Evolutionary conservation across 2,329 filamentous ascomycete genomes (phyloP), one percentile per base, ranked within the genome.

Genomic region (Alternaria brassicicola): DNA sequence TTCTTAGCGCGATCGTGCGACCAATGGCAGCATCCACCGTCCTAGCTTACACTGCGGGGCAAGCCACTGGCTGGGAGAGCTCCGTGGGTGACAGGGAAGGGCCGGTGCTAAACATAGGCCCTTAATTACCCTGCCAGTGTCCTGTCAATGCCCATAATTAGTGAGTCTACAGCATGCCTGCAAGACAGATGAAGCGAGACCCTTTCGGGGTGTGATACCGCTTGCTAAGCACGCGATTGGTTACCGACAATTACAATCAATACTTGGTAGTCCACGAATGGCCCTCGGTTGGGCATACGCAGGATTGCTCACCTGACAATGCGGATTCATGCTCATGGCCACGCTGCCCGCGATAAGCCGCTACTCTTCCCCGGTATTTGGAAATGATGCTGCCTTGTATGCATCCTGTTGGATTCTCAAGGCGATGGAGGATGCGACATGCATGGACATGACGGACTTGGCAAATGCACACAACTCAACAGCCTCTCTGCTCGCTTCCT

Each of bases 241-340:
- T 62, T 76, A 76, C 74, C 74, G 71, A 71, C 62, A 38, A 33
- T 42, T 26, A 38, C 58, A 71, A 63, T 69, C 73, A 76, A 76
- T 76, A 76, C 65, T 70, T 71, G 65, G 59, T 70, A 69, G 67
- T 69, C 68, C 67, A 68, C 72, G 74, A 72, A 74, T 72, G 64
- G 65, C 59, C 59, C 68, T 69, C 63, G 54, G 36, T 41, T 30
- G 50, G 39, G 33, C 49, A 56, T 30, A 42, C 45, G 17, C 50
- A 61, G 59, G 39, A 52, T 61, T 61, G 62, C 67, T 75, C 74
- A 76, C 71, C 74, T 76, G 74, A 76, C 68, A 63, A 59, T 64
- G 69, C 63, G 68, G 53, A 71, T 66, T 68, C 52, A 53, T 59
- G 61, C 59, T 63, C 66, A 48, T 35, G 28, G 47, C 39, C 48